Conservation (phyloP, 495 filamentous ascomycete species). For the Aspergillus affinis region DNA sequence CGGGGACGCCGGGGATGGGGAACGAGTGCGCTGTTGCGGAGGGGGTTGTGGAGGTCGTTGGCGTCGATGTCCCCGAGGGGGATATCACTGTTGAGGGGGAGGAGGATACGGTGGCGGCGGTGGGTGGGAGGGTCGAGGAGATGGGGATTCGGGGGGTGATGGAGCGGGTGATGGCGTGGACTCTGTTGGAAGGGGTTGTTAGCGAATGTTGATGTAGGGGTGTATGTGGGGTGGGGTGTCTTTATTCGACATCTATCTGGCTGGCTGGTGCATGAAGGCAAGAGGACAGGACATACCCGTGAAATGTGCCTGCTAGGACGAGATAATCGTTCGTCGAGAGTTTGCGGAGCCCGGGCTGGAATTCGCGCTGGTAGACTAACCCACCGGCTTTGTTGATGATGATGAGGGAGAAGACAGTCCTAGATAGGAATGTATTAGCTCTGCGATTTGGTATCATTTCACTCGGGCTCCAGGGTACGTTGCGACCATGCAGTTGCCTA, state of each 20-base stretch:
- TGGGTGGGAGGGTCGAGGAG: slow-evolving; percentile 12
- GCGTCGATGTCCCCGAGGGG: slow-evolving; percentile 24
- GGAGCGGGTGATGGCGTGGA: slow-evolving; percentile 88
- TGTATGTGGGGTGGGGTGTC: slow-evolving; percentile 7
- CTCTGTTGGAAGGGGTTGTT: slow-evolving; percentile 38
- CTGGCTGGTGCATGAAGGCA: neutral
- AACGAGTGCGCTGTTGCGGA: slow-evolving; percentile 32
- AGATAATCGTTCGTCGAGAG: slow-evolving; percentile 92
- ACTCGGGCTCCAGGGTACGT: neutral
- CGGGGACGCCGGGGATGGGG: slow-evolving; percentile 51
- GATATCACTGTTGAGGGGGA: slow-evolving; percentile 25
- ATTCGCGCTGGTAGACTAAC: slow-evolving; percentile 91
- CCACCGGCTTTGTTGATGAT: slow-evolving; percentile 99
- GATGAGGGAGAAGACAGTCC: slow-evolving; percentile 90
- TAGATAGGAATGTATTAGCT: slow-evolving; percentile 28
- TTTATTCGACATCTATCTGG: too few species aligned
- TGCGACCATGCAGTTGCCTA: neutral
- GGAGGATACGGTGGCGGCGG: slow-evolving; percentile 18
- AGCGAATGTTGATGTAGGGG: neutral
- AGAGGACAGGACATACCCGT: slow-evolving; percentile 60
- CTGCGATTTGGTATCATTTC: slow-evolving; percentile 3
- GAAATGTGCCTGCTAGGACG: slow-evolving; percentile 96
- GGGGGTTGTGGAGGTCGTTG: slow-evolving; percentile 18
- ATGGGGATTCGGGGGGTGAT: slow-evolving; percentile 59
- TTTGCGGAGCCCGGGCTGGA: slow-evolving; percentile 78